Evolutionary conservation across 2,329 filamentous ascomycete genomes (phyloP).

Genomic region (Paraphoma sp.): DNA sequence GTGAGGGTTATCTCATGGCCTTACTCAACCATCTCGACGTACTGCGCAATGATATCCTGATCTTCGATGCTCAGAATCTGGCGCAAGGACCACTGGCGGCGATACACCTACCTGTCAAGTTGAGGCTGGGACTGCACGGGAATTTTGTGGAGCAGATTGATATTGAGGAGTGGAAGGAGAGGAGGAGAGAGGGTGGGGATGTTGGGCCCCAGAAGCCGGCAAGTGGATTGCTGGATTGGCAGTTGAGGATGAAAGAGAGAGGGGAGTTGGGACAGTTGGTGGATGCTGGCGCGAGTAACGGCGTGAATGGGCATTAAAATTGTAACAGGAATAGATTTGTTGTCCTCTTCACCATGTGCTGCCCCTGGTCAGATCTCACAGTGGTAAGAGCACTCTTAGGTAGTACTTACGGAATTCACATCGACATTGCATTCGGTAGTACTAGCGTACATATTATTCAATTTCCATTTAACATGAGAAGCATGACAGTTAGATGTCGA

Average conservation of each 20-base stretch:
- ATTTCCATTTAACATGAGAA: too few relatives aligned
- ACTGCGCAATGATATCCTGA: constrained; percentile 48
- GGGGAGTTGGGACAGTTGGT: constrained; percentile 12
- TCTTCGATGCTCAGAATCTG: constrained; percentile 52
- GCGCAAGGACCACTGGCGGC: constrained; percentile 48
- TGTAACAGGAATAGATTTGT: too few relatives aligned
- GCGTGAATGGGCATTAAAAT: background rate
- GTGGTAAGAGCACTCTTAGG: too few relatives aligned
- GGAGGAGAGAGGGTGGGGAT: constrained; percentile 33
- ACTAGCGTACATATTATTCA: too few relatives aligned
- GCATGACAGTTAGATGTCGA: too few relatives aligned
- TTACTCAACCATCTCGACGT: constrained; percentile 52
- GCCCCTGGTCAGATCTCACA: too few relatives aligned
- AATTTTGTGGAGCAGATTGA: constrained; percentile 42
- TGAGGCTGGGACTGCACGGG: constrained; percentile 41
- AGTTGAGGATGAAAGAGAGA: constrained; percentile 31
- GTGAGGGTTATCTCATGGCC: constrained; percentile 59
- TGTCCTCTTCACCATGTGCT: too few relatives aligned
- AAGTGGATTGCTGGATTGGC: constrained; percentile 35
- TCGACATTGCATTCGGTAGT: too few relatives aligned
- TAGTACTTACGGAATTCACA: too few relatives aligned
- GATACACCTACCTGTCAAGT: constrained; percentile 49
- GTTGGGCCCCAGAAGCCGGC: constrained; percentile 33
- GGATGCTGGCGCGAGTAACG: background rate
- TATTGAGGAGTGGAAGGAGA: constrained; percentile 37